Base-by-base conservation (phyloP, 2,329 filamentous ascomycete genomes). In the Trichophyton schoenleinii region DNA sequence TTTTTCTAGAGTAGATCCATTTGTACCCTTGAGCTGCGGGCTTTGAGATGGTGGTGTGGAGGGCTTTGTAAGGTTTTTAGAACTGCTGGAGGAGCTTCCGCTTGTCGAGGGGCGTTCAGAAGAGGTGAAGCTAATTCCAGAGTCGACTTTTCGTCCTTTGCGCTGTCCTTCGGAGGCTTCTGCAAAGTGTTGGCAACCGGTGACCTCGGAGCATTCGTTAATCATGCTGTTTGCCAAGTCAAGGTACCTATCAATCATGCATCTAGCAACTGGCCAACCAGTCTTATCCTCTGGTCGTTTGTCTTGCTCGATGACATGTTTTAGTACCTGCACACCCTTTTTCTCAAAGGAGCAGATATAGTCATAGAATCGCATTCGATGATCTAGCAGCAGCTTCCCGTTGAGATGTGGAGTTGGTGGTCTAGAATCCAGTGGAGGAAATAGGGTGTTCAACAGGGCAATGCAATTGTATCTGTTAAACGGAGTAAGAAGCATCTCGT, bases 381-480 rank as follows among this genome's bases (percentile, higher is more conserved):
- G 83, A 11, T 75, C 73, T 62, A 78, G 77, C 60, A 87, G 74
- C 5, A 80, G 76, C 28, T 77, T 70, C 2, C 74, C 70, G 7
- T 79, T 82, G 62, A 86, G 70, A 59, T 81, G 77, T 31, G 77
- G 72, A 8, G 81, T 82, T 3, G 80, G 81, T 53, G 72, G 71
- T 22, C 72, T 70, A 11, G 72, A 70, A 49, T 76, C 75, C 48
- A 80, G 75, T 1, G 84, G 83, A 6, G 84, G 84, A 64, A 86
- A 83, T 34, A 87, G 75, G 8, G 84, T 87, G 72, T 87, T 87
- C 58, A 87, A 79, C 79, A 87, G 84, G 60, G 83, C 84, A 64
- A 86, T 77, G 68, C 84, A 85, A 69, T 86, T 86, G 67, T 80
- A 78, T 70, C 84, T 85, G 74, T 83, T 83, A 72, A 84, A 85